Conservation (phyloP, 1,139 yeast species). For the Meyerozyma elateridarum region DNA sequence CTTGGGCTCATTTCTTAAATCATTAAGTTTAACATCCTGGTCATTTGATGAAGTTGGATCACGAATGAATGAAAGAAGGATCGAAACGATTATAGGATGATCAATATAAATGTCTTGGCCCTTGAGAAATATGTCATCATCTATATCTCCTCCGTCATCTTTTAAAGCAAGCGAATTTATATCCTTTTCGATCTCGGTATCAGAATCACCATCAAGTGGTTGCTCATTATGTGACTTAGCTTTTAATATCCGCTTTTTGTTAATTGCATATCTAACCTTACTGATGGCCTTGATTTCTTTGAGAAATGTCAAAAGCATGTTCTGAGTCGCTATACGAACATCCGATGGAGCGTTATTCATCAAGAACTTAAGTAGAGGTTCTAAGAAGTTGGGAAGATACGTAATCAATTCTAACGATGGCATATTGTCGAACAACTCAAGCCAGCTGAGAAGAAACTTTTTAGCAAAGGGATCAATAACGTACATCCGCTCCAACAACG, state of each 20-base stretch:
- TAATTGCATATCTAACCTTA: conserved; percentile 55
- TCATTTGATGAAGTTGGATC: conserved; percentile 27
- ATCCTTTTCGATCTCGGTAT: conserved; percentile 7
- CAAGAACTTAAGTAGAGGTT: conserved; percentile 76
- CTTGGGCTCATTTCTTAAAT: conserved; percentile 33
- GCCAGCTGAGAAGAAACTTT: conserved; percentile 89
- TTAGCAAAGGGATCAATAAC: conserved; percentile 91
- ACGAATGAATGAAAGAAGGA: conserved; percentile 72
- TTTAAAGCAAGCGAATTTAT: conserved; percentile 8
- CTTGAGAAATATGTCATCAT: conserved; percentile 57
- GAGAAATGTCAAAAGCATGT: conserved; percentile 66
- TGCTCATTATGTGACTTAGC: conserved; percentile 7
- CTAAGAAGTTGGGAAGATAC: conserved; percentile 83
- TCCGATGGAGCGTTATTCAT: conserved; percentile 79
- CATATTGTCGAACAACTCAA: conserved; percentile 82
- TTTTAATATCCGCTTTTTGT: conserved; percentile 24
- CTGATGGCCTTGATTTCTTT: conserved; percentile 76
- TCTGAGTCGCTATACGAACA: conserved; percentile 81
- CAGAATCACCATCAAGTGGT: background rate
- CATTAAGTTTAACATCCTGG: conserved; percentile 20
- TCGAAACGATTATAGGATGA: conserved; percentile 74
- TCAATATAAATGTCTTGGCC: conserved; percentile 88
- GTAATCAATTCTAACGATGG: conserved; percentile 88
- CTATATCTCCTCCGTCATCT: conserved; percentile 28
- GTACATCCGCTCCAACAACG: conserved; percentile 84